Evolutionary conservation across 768 basidiomycete genomes (phyloP).

Genomic region (Amanita inopinata): DNA sequence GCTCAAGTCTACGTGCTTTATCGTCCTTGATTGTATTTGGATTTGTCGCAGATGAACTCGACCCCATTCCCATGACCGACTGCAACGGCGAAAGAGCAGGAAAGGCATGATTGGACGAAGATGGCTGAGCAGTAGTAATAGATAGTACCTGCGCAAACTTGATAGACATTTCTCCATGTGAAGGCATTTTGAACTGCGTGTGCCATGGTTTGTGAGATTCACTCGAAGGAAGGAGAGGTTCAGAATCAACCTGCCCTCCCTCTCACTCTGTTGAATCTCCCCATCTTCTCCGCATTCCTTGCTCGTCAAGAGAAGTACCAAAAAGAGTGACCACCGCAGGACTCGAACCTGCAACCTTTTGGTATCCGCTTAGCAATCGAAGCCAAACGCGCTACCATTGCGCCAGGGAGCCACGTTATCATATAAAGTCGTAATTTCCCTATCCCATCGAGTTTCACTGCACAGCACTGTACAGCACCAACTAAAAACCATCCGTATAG

Average conservation of each 20-base stretch:
- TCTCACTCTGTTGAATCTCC: too few relatives aligned
- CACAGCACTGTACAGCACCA: not conserved
- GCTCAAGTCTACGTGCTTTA: conserved; percentile 30
- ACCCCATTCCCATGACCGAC: conserved; percentile 1
- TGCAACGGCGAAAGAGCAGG: too few relatives aligned
- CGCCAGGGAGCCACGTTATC: conserved; percentile 78
- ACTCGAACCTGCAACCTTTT: conserved; percentile 97
- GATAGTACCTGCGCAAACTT: too few relatives aligned
- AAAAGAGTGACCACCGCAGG: conserved; percentile 72
- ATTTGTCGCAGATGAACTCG: too few relatives aligned
- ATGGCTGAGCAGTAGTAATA: too few relatives aligned
- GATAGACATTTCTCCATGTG: conserved; percentile 37
- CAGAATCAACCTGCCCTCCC: conserved; percentile 10
- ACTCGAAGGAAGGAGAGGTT: conserved; percentile 44
- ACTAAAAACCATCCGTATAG: not conserved
- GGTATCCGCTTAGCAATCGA: conserved; percentile 68
- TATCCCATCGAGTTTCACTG: too few relatives aligned
- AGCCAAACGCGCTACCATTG: conserved; percentile 96
- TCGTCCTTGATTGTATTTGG: conserved; percentile 22
- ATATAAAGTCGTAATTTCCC: too few relatives aligned
- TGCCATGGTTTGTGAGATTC: conserved; percentile 62
- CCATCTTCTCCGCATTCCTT: too few relatives aligned
- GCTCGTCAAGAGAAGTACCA: not conserved
- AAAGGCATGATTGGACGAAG: too few relatives aligned
- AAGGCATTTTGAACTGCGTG: conserved; percentile 54